phyloP scores from a whole-genome alignment of 257 asterid genomes.

The Gynochthodes officinalis region DNA sequence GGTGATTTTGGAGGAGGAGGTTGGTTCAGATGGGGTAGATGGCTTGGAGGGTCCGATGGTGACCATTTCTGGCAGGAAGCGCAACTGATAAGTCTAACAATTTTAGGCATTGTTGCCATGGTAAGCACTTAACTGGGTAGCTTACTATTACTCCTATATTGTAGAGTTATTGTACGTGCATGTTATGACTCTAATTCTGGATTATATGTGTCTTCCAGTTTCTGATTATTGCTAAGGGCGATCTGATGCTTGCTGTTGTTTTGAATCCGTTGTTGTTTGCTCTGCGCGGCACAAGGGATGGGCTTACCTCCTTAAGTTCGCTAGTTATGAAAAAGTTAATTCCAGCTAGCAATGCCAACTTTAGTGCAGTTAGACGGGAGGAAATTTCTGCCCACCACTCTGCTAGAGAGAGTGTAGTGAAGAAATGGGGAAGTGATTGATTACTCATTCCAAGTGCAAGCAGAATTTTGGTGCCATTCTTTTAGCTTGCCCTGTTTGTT shows the following conservation, averaged over 20 bases:
- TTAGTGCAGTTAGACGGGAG: conserved; percentile 31
- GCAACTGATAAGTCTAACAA: conserved; percentile 70
- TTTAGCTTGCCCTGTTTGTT: background rate
- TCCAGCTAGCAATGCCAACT: conserved; percentile 24
- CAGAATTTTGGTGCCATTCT: background rate
- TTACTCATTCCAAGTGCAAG: conserved; percentile 23
- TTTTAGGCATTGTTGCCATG: conserved; percentile 61
- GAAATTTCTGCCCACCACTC: conserved; percentile 48
- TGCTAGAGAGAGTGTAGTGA: conserved; percentile 65
- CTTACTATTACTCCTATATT: background rate
- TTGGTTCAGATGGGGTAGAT: conserved; percentile 72
- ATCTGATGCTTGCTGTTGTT: conserved; percentile 65
- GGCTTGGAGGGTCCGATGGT: conserved; percentile 77
- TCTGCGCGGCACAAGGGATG: conserved; percentile 65
- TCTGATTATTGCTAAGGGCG: conserved; percentile 75
- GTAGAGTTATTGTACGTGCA: background rate
- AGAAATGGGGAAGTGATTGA: conserved; percentile 84
- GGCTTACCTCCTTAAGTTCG: conserved; percentile 44
- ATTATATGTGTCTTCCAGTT: conserved; percentile 38
- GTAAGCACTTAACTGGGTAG: conserved; percentile 33
- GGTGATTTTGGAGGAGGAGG: conserved; percentile 82
- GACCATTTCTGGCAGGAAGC: conserved; percentile 94
- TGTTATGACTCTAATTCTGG: background rate
- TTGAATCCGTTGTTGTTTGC: conserved; percentile 77
- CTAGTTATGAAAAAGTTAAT: conserved; percentile 35